Evolutionary conservation across 1,139 yeast genomes (phyloP), one percentile per base, ranked within the genome.

Genomic region (Blastobotrys capitulatus): DNA sequence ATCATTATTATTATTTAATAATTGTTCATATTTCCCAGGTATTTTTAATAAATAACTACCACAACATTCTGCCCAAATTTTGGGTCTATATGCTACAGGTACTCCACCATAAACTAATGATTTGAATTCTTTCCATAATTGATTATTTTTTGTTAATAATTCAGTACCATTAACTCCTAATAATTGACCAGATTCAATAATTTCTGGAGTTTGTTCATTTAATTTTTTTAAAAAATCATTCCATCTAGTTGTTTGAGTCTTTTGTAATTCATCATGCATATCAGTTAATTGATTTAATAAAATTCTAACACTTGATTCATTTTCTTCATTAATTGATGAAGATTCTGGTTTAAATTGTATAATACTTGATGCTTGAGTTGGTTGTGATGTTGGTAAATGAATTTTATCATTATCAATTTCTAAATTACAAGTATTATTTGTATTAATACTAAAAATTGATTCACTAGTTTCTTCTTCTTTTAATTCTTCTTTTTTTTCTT

Each of bases 41-140:
- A 73, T 72, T 47, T 68, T 67, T 4, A 75, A 55, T 46, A 68
- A 66, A 51, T 70, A 69, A 0, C 82, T 79, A 0, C 83, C 83
- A 1, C 78, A 72, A 29, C 81, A 67, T 54, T 79, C 82, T 16
- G 74, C 64, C 85, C 84, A 79, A 18, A 79, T 66, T 42, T 68
- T 65, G 27, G 77, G 68, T 9, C 83, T 65, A 51, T 76, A 71
- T 18, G 72, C 72, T 40, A 73, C 65, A 0, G 83, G 81, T 0
- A 80, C 72, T 0, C 85, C 75, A 27, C 69, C 66, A 29, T 65
- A 62, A 1, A 77, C 72, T 29, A 79, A 65, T 13, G 61, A 65
- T 1, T 62, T 64, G 29, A 78, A 68, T 40, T 68, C 69, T 19
- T 62, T 64, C 57, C 67, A 63, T 32, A 39, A 26, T 7, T 3